These are phyloP conservation scores for Anethum foeniculum DNA, from an alignment of 140 eudicot species.

Conservation along the genomic window DNA sequence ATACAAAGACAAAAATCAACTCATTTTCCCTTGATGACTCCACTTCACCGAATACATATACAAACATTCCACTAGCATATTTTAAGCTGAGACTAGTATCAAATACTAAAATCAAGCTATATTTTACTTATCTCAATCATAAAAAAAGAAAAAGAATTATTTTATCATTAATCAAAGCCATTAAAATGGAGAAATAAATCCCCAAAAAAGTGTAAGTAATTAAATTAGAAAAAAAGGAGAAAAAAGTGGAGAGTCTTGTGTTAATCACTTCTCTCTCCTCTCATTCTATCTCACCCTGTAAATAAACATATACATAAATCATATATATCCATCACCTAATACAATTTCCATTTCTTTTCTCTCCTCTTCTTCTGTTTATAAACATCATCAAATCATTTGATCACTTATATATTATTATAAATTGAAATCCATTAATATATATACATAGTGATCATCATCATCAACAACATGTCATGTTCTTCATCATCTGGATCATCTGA, in stretches of 20 bases:
- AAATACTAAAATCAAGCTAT: too few species aligned
- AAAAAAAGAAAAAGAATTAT: too few species aligned
- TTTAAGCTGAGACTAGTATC: too few species aligned
- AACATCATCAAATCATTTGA: not conserved
- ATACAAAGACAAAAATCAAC: not conserved
- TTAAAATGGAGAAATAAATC: not conserved
- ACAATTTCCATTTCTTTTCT: not conserved
- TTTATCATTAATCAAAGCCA: not conserved
- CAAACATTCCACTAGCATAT: too few species aligned
- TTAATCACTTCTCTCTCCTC: not conserved
- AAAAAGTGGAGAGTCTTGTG: not conserved
- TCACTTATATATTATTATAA: not conserved
- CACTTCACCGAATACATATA: slow-evolving; percentile 11
- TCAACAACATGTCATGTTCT: slow-evolving; percentile 56
- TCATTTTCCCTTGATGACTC: slow-evolving; percentile 8
- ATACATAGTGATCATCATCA: not conserved
- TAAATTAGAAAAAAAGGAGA: not conserved
- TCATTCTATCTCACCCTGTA: not conserved
- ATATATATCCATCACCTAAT: not conserved
- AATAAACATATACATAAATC: not conserved
- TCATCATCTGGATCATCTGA: slow-evolving; percentile 90
- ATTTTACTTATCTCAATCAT: not conserved
- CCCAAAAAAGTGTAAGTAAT: not conserved
- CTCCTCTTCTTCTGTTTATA: not conserved
- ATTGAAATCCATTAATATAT: too few species aligned